Evolutionary conservation across 257 asterid genomes (phyloP), one percentile per base, ranked within the genome.

Genomic region (Pogostemon cablin): DNA sequence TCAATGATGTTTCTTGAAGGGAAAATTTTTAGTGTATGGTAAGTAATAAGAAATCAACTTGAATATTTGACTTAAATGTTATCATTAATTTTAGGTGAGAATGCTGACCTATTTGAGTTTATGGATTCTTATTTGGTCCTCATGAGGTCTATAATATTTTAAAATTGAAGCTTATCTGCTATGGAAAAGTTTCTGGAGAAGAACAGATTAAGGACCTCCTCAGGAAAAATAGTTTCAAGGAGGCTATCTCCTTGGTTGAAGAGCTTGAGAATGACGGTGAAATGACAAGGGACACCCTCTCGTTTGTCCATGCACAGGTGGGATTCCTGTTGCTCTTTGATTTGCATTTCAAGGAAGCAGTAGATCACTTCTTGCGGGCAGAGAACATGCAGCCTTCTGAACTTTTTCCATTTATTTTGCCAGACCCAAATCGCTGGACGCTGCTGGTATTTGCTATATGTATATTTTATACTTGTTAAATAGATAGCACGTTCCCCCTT

Each of bases 401-500:
- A 85, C 76, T 95, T 83, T 95, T 95, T 62, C 99, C 99, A 15
- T 91, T 95, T 79, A 91, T 95, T 81, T 82, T 86, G 93, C 89
- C 86, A 54, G 99, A 89, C 81, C 99, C 99, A 65, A 91, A 91
- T 82, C 96, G 93, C 50, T 95, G 99, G 99, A 87, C 96, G 39
- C 83, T 95, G 68, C 84, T 86, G 98, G 99, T 95, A 84, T 55
- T 75, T 78, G 62, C 69, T 77, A 50, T 71, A 17, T 17, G 9
- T 53, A n/a, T 60, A 66, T 66, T 63, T 53, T 64, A 17, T 72
- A 77, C 71, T 58, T 49, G 48, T 70, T 46, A 38, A 47, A 74
- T 11, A 54, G 65, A 4, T 73, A 52, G 40, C 58, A 9, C 9
- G 44, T 40, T 63, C 41, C 58, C n/a, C n/a, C 42, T 78, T 62